Conservation (phyloP, 352 stramenopile genomes). For the Pythium rhizo-oryzae region DNA sequence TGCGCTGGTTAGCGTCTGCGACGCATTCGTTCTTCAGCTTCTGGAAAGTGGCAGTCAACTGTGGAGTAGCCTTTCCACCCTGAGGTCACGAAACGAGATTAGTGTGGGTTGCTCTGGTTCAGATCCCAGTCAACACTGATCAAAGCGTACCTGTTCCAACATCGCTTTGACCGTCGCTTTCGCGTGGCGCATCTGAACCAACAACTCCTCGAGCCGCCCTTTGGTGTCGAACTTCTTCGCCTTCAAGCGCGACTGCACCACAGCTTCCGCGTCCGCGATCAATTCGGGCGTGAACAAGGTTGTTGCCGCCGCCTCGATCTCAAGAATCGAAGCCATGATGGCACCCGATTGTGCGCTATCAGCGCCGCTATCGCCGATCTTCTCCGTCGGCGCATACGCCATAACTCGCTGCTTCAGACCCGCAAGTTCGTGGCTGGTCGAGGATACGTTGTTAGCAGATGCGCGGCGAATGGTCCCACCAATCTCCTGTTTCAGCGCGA, state of each 20-base stretch:
- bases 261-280: constrained; percentile 42
- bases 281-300: constrained; percentile 37
- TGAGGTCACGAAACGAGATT: neutral
- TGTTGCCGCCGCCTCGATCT: constrained; percentile 1
- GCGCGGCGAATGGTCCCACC: constrained; percentile 16
- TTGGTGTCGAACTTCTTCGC: constrained; percentile 74
- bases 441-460: constrained; percentile 21
- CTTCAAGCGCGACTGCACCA: constrained; percentile 63
- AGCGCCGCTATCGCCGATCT: constrained; percentile 9
- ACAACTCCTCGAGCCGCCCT: constrained; percentile 58
- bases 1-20: neutral
- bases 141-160: constrained; percentile 32
- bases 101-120: neutral
- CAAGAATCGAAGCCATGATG: neutral
- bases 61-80: neutral
- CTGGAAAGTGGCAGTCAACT: neutral
- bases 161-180: constrained; percentile 46
- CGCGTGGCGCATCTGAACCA: constrained; percentile 57
- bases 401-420: constrained; percentile 3
- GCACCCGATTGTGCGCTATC: constrained; percentile 8
- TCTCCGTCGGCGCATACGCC: constrained; percentile 5
- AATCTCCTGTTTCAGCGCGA: constrained; percentile 25
- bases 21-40: neutral
- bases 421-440: neutral
- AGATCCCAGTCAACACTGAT: neutral